Conservation (phyloP, 208 protist genomes). For the Trypanosomatidae sp. region DNA sequence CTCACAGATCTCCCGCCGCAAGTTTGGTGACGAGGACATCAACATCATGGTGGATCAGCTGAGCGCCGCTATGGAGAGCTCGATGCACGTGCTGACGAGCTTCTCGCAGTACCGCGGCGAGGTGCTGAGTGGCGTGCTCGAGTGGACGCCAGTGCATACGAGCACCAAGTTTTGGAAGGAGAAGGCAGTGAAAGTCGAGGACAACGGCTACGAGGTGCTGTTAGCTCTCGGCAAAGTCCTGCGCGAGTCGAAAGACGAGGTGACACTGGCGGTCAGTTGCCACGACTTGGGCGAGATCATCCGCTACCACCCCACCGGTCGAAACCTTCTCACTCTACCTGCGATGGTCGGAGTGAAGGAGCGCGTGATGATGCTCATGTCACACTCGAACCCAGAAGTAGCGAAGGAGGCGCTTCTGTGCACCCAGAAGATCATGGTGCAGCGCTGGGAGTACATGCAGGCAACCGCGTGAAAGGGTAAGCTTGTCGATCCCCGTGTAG, state of each 20-base stretch:
- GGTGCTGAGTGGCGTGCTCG: conserved; percentile 81
- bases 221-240: conserved; percentile 85
- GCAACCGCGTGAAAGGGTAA: conserved; percentile 17
- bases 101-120: conserved; percentile 93
- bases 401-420: conserved; percentile 90
- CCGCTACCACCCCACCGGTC: conserved; percentile 89
- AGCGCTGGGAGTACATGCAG: conserved; percentile 92
- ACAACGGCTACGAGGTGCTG: conserved; percentile 90
- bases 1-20: conserved; percentile 67
- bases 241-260: conserved; percentile 50
- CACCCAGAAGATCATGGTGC: conserved; percentile 94
- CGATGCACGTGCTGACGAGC: conserved; percentile 90
- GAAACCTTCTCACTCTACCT: conserved; percentile 67
- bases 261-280: conserved; percentile 85
- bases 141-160: conserved; percentile 94
- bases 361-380: conserved; percentile 87
- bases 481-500: too few species aligned
- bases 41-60: conserved; percentile 64
- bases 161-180: conserved; percentile 94
- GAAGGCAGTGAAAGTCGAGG: conserved; percentile 88
- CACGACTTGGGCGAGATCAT: conserved; percentile 94
- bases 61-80: conserved; percentile 64
- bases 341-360: conserved; percentile 84
- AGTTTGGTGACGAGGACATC: conserved; percentile 94
- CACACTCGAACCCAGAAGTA: conserved; percentile 66